A percentile compares a stretch with the other conserved stretches of the same genome.
phyloP scores from a whole-genome alignment of 768 basidiomycete genomes.

The Tulasnella sp. region DNA sequence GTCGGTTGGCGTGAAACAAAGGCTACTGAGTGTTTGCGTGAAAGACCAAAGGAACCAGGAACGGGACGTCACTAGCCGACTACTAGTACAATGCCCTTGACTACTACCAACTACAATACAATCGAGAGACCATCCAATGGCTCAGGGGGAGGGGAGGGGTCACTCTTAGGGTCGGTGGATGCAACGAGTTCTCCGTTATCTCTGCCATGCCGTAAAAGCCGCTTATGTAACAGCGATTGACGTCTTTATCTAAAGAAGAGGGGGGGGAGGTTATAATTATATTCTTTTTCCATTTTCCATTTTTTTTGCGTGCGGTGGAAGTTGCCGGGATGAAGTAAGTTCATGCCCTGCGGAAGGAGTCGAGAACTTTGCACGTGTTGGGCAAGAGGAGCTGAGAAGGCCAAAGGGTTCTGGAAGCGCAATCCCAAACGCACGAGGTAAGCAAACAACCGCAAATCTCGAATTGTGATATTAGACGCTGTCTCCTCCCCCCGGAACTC shows the following conservation, averaged over 20 bases:
- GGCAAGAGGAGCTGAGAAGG: background rate
- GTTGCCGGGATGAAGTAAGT: background rate
- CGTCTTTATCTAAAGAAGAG: too few species aligned
- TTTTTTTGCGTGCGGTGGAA: background rate
- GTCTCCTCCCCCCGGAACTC: background rate
- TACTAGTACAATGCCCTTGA: background rate
- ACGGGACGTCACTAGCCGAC: background rate
- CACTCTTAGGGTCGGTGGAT: background rate
- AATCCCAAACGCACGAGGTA: background rate
- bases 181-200: background rate
- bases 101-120: background rate
- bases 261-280: background rate
- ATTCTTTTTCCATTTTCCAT: background rate
- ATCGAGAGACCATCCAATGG: background rate
- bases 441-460: background rate
- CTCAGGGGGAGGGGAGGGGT: background rate
- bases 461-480: conserved; percentile 3
- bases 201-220: background rate
- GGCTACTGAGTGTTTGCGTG: background rate
- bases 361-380: background rate
- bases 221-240: background rate
- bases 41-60: background rate
- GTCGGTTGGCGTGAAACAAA: background rate
- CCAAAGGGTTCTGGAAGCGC: background rate
- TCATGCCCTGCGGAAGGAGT: background rate